These are phyloP conservation scores for Oryza coarctata DNA, from an alignment of 176 grass and related monocot genomes.

Conservation along the genomic window DNA sequence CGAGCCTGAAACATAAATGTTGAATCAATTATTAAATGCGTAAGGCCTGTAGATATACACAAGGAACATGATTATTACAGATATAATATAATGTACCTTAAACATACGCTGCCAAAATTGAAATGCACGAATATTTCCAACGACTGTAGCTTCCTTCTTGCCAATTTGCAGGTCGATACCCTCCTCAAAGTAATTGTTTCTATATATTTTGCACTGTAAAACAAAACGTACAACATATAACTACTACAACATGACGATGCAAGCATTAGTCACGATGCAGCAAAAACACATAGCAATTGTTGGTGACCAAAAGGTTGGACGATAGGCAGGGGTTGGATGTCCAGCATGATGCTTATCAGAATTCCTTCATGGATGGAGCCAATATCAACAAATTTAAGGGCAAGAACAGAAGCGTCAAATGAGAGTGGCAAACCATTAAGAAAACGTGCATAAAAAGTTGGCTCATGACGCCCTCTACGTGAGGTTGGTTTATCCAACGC, in stretches of 20 bases:
- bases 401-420: constrained; percentile 72
- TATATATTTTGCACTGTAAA: constrained; percentile 60
- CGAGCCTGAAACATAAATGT: not conserved
- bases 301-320: constrained; percentile 78
- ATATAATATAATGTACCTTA: constrained; percentile 64
- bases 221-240: constrained; percentile 33
- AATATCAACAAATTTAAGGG: constrained; percentile 76
- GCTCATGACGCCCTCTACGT: constrained; percentile 58
- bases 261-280: constrained; percentile 1
- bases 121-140: constrained; percentile 89
- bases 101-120: constrained; percentile 89
- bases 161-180: constrained; percentile 41
- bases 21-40: constrained; percentile 14
- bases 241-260: constrained; percentile 7
- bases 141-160: constrained; percentile 73
- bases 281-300: constrained; percentile 59
- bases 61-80: constrained; percentile 6
- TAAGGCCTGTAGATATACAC: not conserved
- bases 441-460: constrained; percentile 82
- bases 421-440: constrained; percentile 85
- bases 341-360: constrained; percentile 76
- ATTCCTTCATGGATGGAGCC: constrained; percentile 72
- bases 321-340: constrained; percentile 83
- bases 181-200: constrained; percentile 64
- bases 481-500: constrained; percentile 60